These are phyloP conservation scores for Zoysia matrella DNA, from an alignment of 202 grass and related monocot genomes.

Conservation along the genomic window DNA sequence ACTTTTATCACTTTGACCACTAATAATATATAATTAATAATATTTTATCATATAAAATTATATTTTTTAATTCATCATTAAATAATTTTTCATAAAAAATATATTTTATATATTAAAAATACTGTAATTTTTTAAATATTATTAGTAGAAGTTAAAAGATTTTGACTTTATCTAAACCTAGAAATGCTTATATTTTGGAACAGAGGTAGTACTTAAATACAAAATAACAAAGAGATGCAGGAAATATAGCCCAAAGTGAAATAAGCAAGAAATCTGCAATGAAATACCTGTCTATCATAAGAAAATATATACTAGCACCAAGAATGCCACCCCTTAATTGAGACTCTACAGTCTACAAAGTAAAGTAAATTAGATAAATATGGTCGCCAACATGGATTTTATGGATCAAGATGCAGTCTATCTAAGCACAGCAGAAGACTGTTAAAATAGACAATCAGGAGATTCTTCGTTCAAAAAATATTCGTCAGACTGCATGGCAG, in stretches of 20 bases:
- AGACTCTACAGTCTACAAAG: conserved; percentile 64
- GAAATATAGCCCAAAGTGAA: not conserved
- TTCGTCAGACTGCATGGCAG: not conserved
- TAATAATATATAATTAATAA: too few relatives aligned
- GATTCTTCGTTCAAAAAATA: conserved; percentile 20
- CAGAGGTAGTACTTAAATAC: too few relatives aligned
- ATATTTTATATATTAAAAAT: too few relatives aligned
- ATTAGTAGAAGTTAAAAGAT: too few relatives aligned
- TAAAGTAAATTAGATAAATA: conserved; percentile 38
- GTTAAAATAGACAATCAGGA: conserved; percentile 14
- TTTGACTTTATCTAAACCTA: too few relatives aligned
- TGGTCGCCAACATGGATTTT: conserved; percentile 26
- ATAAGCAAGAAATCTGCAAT: conserved; percentile 2
- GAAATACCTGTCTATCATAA: conserved; percentile 84
- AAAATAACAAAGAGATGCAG: conserved; percentile 2
- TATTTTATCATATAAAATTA: too few relatives aligned
- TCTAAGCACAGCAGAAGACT: not conserved
- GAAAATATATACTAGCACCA: conserved; percentile 61
- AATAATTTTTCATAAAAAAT: too few relatives aligned
- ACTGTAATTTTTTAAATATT: too few relatives aligned
- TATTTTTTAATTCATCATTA: too few relatives aligned
- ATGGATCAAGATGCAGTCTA: conserved; percentile 24
- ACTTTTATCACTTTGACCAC: too few relatives aligned
- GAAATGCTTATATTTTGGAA: too few relatives aligned
- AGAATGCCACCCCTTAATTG: conserved; percentile 55